phyloP scores from a whole-genome alignment of 192 early-diverging fungal species.

The Coemansia guatemalensis region DNA sequence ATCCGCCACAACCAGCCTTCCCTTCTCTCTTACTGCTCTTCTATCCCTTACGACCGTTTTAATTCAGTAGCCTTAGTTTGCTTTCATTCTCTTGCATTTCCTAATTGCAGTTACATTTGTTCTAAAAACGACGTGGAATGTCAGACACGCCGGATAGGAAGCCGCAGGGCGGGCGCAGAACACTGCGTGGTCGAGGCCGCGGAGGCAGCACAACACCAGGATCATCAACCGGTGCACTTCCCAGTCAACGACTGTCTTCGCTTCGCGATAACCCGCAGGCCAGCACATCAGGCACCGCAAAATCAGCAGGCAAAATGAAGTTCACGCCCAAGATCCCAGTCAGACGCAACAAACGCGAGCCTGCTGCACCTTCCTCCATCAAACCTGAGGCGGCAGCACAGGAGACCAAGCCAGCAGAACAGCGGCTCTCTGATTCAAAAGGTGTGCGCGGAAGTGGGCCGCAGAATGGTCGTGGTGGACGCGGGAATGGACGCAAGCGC shows the following conservation, averaged over 20 bases:
- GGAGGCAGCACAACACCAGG: background rate
- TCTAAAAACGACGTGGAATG: slow-evolving; percentile 20
- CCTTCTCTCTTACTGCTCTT: no score
- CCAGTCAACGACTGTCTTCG: slow-evolving; percentile 20
- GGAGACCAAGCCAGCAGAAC: slow-evolving; percentile 6
- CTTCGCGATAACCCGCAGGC: slow-evolving; percentile 9
- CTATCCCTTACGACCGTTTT: no score
- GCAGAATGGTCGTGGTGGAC: background rate
- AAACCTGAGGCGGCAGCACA: background rate
- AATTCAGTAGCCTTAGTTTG: no score
- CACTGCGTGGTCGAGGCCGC: slow-evolving; percentile 13
- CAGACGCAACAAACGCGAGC: slow-evolving; percentile 36
- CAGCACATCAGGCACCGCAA: background rate
- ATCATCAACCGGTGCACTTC: slow-evolving; percentile 10
- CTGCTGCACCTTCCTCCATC: slow-evolving; percentile 4
- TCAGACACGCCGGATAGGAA: slow-evolving; percentile 25
- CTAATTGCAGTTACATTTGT: no score
- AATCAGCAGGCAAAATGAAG: slow-evolving; percentile 7
- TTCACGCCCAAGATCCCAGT: slow-evolving; percentile 34
- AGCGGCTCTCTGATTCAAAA: background rate
- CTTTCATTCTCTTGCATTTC: no score
- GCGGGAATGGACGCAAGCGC: slow-evolving; percentile 9
- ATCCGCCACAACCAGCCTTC: no score
- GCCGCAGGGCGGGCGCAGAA: slow-evolving; percentile 22
- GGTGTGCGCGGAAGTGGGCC: slow-evolving; percentile 6